Evolutionary conservation across 441 rosid genomes (phyloP).

Genomic region (Pelargonium myrrhifolium): DNA sequence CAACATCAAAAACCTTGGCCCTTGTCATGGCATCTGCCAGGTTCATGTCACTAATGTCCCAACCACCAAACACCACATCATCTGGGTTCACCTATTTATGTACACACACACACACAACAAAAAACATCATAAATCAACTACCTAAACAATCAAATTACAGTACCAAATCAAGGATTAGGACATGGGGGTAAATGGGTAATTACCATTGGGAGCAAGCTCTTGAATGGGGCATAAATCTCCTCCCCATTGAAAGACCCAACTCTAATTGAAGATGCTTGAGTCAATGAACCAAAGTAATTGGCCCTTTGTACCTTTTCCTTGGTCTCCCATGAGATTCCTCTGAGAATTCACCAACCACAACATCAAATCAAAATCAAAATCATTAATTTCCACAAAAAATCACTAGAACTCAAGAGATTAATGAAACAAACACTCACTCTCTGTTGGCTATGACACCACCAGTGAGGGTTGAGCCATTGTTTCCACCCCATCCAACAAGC

Average conservation of each 20-base stretch:
- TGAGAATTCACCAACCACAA: constrained; percentile 15
- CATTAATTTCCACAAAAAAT: not conserved
- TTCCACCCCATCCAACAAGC: constrained; percentile 99
- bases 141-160: not conserved
- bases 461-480: constrained; percentile 82
- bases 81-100: constrained; percentile 79
- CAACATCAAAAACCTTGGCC: constrained; percentile 81
- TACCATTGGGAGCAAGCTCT: constrained; percentile 95
- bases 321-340: constrained; percentile 98
- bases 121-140: not conserved
- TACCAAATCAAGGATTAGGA: not conserved
- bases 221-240: constrained; percentile 94
- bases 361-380: not conserved
- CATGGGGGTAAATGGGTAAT: not conserved
- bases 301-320: constrained; percentile 93
- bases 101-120: not conserved
- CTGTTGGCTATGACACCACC: constrained; percentile 80
- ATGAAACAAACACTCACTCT: constrained; percentile 48
- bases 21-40: constrained; percentile 94
- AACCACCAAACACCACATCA: constrained; percentile 83
- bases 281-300: constrained; percentile 89
- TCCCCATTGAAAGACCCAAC: constrained; percentile 96
- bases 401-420: not conserved
- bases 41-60: constrained; percentile 96
- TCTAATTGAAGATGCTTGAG: constrained; percentile 79